Evolutionary conservation across 169 alveolate species (phyloP).

Genomic region (Amoebophrya sp.): DNA sequence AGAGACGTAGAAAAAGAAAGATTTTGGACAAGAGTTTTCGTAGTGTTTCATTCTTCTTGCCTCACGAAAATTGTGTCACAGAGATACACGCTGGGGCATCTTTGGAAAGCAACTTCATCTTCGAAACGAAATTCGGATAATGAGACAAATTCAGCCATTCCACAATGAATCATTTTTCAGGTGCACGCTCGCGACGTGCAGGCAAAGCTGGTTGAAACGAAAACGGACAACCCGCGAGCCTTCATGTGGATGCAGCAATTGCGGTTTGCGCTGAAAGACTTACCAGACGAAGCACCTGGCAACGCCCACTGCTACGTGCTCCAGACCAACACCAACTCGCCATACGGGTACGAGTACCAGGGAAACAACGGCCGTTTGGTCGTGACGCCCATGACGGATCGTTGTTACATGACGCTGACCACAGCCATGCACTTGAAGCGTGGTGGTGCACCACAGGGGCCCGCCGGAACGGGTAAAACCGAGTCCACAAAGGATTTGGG

Average conservation of each 20-base stretch:
- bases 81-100: no score
- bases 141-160: no score
- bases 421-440: slow-evolving; percentile 78
- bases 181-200: slow-evolving; percentile 81
- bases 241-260: slow-evolving; percentile 88
- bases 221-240: slow-evolving; percentile 69
- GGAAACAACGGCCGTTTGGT: slow-evolving; percentile 90
- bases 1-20: no score
- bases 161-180: no score
- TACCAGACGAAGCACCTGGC: slow-evolving; percentile 45
- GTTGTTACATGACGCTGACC: slow-evolving; percentile 62
- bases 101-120: no score
- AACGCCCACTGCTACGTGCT: slow-evolving; percentile 62
- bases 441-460: slow-evolving; percentile 96
- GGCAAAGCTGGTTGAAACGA: slow-evolving; percentile 59
- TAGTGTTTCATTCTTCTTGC: no score
- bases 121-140: no score
- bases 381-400: slow-evolving; percentile 92
- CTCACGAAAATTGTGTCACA: no score
- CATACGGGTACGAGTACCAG: slow-evolving; percentile 92
- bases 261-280: slow-evolving; percentile 71
- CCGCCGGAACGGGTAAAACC: slow-evolving; percentile 97
- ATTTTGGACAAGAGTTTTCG: no score
- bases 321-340: slow-evolving; percentile 84
- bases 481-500: slow-evolving; percentile 94